Base-by-base conservation (phyloP, 2,329 filamentous ascomycete species). In the Curvularia lunata region DNA sequence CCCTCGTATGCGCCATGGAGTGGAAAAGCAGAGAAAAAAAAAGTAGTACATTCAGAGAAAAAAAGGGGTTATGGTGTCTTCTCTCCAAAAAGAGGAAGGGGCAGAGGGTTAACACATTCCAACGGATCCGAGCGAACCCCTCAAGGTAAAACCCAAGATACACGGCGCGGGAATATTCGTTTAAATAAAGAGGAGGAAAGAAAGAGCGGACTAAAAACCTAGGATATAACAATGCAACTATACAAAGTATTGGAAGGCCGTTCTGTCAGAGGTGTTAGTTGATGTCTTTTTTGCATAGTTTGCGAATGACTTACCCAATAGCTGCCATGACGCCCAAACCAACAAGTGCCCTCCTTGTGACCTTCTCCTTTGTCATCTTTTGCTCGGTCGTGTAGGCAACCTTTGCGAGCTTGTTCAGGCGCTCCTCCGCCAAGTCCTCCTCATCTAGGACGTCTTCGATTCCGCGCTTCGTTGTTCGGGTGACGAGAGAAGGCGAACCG, bases 251-350 rank as follows among this genome's bases (percentile, higher is more conserved):
- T 69, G 65, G 62, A 73, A 67, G 16, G 71, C 70, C 34, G 69
- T 66, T 28, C 71, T 72, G 43, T 27, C 27, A 43, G 7, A 16
- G 7, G 16, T 38, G 61, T 72, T 65, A 72, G 70, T 27, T 27
- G 13, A 52, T n/a, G n/a, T 10, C 27, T 12, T 25, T 19, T 23
- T n/a, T 27, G 16, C 42, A 28, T 9, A 10, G 10, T 18, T 10
- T 8, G 9, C 25, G 19, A 27, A 45, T 30, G 16, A 89, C 92
- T 81, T 86, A 98, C 95, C 93, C 93, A 77, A 97, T 85, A 56
- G 91, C 91, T 75, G 97, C 84, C 46, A 91, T 95, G 56, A 92
- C 92, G 62, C 89, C 91, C 52, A 98, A 86, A 57, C 95, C 94
- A 62, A 96, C 84, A 60, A 97, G 81, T 46, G 95, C 92, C 73